A percentile compares a stretch with the other conserved stretches of the same genome.
Evolutionary conservation across 371 early-diverging fungal genomes (phyloP).

Genomic region (Mucor indicus): DNA sequence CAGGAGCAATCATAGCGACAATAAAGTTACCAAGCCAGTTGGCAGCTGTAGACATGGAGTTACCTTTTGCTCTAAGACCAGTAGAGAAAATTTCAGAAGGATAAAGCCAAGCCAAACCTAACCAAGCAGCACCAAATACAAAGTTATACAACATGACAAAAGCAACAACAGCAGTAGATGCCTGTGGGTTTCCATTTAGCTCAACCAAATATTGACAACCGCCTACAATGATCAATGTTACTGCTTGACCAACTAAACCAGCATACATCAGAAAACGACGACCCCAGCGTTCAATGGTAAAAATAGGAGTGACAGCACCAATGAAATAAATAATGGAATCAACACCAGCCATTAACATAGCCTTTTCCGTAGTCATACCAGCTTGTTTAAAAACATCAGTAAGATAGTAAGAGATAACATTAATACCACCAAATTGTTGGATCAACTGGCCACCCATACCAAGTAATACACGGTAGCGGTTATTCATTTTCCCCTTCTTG

Average conservation of each 20-base stretch:
- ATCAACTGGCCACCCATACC: constrained; percentile 44
- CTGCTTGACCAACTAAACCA: constrained; percentile 21
- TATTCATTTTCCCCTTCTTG: constrained; percentile 37
- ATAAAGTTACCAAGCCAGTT: constrained; percentile 66
- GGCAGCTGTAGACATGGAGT: constrained; percentile 59
- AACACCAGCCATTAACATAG: constrained; percentile 36
- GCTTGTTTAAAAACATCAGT: constrained; percentile 35
- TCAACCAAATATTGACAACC: constrained; percentile 19
- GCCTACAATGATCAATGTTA: constrained; percentile 20
- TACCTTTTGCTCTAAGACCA: constrained; percentile 40
- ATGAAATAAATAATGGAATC: constrained; percentile 37
- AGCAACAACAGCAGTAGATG: constrained; percentile 25
- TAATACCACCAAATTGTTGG: constrained; percentile 48
- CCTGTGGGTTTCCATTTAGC: constrained; percentile 2
- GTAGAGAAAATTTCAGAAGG: constrained; percentile 58
- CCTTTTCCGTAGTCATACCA: constrained; percentile 20
- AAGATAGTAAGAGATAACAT: constrained; percentile 38
- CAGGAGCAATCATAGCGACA: constrained; percentile 46
- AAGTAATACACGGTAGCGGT: constrained; percentile 39
- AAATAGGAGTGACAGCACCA: constrained; percentile 33
- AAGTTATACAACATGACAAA: constrained; percentile 47
- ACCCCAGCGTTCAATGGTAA: constrained; percentile 23
- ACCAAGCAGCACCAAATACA: constrained; percentile 59
- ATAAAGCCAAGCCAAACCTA: constrained; percentile 53
- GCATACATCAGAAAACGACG: constrained; percentile 22